Percentiles rank a stretch among this genome's conserved stretches.
Evolutionary conservation across 352 stramenopile genomes (phyloP).

Genomic region (Globisporangium cederbergense): DNA sequence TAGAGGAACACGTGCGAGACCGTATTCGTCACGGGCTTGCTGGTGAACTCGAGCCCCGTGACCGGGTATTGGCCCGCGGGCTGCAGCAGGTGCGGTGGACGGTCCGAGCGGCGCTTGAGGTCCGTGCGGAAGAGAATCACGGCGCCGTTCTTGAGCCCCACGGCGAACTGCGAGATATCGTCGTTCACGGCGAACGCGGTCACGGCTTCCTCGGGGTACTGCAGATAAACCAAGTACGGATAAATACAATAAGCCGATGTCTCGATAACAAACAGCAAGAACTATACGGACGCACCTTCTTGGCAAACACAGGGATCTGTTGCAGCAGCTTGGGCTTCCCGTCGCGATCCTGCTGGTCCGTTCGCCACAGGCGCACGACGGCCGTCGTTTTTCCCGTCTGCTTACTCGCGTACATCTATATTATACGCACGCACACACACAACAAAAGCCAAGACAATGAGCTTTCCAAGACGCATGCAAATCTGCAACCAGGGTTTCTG

Average conservation of each 20-base stretch:
- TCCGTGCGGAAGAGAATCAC: conserved; percentile 83
- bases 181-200: conserved; percentile 84
- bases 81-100: conserved; percentile 67
- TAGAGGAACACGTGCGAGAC: conserved; percentile 76
- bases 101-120: conserved; percentile 70
- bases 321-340: conserved; percentile 83
- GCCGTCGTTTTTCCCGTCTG: conserved; percentile 65
- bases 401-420: conserved; percentile 64
- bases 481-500: background rate
- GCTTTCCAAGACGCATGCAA: background rate
- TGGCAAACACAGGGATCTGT: conserved; percentile 83
- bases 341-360: conserved; percentile 84
- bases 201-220: conserved; percentile 83
- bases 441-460: background rate
- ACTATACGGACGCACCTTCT: conserved; percentile 36
- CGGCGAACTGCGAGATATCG: conserved; percentile 76
- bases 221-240: background rate
- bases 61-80: conserved; percentile 78
- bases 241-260: background rate
- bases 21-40: conserved; percentile 64
- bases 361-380: conserved; percentile 85
- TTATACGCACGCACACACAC: background rate
- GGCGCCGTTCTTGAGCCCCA: conserved; percentile 79
- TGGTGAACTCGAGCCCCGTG: conserved; percentile 74
- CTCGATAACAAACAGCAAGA: background rate